These are phyloP conservation scores for Schizonepeta tenuifolia DNA, from an alignment of 257 asterid species.

Conservation along the genomic window DNA sequence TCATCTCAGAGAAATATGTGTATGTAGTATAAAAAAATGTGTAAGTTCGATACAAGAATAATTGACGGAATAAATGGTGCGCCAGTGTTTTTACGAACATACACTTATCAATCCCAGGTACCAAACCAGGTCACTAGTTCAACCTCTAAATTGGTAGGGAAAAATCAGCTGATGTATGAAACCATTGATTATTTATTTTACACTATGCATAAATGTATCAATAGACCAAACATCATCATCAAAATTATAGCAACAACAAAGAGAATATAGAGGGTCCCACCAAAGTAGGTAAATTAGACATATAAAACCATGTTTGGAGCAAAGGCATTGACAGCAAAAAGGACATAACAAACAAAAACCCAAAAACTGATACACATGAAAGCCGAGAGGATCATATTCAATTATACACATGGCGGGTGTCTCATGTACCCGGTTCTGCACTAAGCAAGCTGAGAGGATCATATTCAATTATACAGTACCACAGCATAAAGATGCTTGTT, in stretches of 20 bases:
- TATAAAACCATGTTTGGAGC: background rate
- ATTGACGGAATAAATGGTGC: constrained; percentile 5
- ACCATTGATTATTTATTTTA: no score
- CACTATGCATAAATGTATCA: background rate
- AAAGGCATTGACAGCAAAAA: background rate
- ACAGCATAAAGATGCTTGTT: background rate
- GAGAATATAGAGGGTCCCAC: constrained; percentile 1
- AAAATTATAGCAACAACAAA: constrained; percentile 16
- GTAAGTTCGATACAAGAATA: background rate
- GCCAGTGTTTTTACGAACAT: constrained; percentile 23
- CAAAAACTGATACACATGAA: background rate
- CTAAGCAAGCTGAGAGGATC: background rate
- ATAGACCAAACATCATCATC: background rate
- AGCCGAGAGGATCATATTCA: no score
- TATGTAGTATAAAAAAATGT: background rate
- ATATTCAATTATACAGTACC: background rate
- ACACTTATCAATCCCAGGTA: background rate
- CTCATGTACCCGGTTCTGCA: background rate
- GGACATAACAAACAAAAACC: background rate
- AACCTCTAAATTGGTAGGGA: background rate
- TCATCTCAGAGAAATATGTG: background rate
- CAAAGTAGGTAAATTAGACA: no score
- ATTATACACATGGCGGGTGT: no score
- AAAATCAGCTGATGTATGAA: background rate
- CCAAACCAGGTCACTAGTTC: background rate